These are phyloP conservation scores for Fagopyrum esculentum DNA, from an alignment of 148 eudicot genomes.

Conservation along the genomic window DNA sequence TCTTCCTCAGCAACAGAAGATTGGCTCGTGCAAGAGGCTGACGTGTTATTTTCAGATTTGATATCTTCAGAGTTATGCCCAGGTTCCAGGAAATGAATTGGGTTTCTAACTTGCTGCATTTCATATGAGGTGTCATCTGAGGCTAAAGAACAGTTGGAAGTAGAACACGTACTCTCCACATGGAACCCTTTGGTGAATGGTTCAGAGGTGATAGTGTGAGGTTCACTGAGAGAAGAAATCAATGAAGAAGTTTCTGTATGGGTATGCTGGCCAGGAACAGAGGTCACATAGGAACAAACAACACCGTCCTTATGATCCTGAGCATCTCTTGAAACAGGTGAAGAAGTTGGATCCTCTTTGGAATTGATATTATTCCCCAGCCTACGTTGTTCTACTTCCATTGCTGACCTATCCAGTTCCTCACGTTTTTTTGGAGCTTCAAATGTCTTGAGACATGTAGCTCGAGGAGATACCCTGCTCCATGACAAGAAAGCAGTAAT, in stretches of 20 bases:
- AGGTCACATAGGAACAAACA: not conserved
- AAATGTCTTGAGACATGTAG: slow-evolving; percentile 15
- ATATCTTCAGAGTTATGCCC: not conserved
- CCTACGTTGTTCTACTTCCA: not conserved
- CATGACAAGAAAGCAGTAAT: not conserved
- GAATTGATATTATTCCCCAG: not conserved
- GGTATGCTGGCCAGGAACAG: not conserved
- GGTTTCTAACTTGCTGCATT: not conserved
- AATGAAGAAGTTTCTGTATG: slow-evolving; percentile 4
- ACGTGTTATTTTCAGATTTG: not conserved
- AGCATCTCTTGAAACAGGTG: slow-evolving; percentile 4
- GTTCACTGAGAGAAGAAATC: not conserved
- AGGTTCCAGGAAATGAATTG: not conserved
- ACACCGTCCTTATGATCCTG: not conserved
- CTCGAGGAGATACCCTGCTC: slow-evolving; percentile 11
- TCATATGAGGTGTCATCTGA: not conserved
- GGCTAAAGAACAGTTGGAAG: not conserved
- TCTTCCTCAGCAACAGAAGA: not conserved
- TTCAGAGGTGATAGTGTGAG: slow-evolving; percentile 7
- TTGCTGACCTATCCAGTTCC: not conserved
- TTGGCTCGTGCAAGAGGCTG: not conserved
- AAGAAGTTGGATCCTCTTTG: not conserved
- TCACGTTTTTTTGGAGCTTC: slow-evolving; percentile 5
- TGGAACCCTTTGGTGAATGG: not conserved
- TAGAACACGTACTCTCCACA: not conserved